Conservation (phyloP, 345 rosid genomes). For the Aquilaria malaccensis region DNA sequence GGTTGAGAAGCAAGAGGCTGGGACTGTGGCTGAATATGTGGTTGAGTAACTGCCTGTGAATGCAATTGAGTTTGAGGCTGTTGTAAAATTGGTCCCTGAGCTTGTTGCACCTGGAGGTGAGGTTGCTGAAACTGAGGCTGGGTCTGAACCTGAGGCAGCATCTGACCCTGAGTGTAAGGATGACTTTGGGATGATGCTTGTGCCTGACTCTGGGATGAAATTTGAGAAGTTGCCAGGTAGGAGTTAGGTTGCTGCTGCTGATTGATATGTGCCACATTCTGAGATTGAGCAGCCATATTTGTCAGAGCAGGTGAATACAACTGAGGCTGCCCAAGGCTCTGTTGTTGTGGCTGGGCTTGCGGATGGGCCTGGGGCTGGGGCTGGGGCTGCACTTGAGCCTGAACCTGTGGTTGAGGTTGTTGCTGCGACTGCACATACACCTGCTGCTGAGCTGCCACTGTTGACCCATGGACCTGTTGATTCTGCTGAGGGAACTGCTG, state of each 20-base stretch:
- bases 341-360: constrained; percentile 11
- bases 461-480: constrained; percentile 23
- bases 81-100: constrained; percentile 25
- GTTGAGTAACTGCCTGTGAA: constrained; percentile 16
- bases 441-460: constrained; percentile 16
- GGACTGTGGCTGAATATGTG: constrained; percentile 13
- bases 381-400: constrained; percentile 18
- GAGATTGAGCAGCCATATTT: constrained; percentile 32
- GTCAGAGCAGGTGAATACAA: constrained; percentile 23
- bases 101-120: constrained; percentile 19
- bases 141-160: neutral
- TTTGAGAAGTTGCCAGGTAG: constrained; percentile 18
- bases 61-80: constrained; percentile 27
- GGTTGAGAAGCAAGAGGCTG: constrained; percentile 23
- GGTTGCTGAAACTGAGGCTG: constrained; percentile 18
- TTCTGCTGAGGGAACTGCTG: constrained; percentile 31
- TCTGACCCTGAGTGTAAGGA: constrained; percentile 17
- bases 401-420: constrained; percentile 20
- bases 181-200: constrained; percentile 26
- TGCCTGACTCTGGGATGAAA: constrained; percentile 11
- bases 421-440: constrained; percentile 19
- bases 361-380: constrained; percentile 18
- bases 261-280: constrained; percentile 24
- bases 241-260: constrained; percentile 28
- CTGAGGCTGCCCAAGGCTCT: constrained; percentile 13